Evolutionary conservation across 768 basidiomycete species (phyloP).

Genomic region (Tubosaeta sp.): DNA sequence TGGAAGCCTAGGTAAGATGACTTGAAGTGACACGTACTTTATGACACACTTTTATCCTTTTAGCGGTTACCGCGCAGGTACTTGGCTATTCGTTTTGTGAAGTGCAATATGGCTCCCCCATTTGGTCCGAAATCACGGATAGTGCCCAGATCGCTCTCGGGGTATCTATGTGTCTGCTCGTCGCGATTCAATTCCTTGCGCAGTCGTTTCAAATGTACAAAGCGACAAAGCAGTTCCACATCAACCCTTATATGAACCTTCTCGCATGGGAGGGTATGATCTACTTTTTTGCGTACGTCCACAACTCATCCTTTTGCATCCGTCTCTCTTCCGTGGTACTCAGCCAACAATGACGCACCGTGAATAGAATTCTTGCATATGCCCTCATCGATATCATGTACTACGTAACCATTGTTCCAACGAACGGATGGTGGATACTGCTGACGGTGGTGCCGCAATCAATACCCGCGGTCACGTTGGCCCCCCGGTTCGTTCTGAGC

Average conservation of each 20-base stretch:
- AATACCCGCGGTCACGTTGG: neutral
- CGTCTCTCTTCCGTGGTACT: too few relatives aligned
- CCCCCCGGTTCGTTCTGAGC: slow-evolving; percentile 3
- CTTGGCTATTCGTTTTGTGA: neutral
- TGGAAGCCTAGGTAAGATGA: neutral
- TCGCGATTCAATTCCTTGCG: neutral
- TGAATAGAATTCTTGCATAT: neutral
- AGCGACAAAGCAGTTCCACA: neutral
- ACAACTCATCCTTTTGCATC: too few relatives aligned
- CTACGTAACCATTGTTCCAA: neutral
- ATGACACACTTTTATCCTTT: neutral
- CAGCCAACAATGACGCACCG: neutral
- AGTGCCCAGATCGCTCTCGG: neutral
- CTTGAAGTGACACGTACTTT: neutral
- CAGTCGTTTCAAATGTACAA: neutral
- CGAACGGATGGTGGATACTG: neutral
- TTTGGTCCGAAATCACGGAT: neutral
- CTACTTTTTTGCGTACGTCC: slow-evolving; percentile 1
- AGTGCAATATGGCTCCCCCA: neutral
- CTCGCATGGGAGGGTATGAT: neutral
- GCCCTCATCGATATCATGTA: neutral
- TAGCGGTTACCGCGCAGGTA: neutral
- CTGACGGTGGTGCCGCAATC: neutral
- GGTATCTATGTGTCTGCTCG: neutral
- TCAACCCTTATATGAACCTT: neutral